Percentiles rank a stretch among this genome's conserved stretches.
These are phyloP conservation scores for Sporothrix phasma DNA, from an alignment of 2,329 filamentous ascomycete species.

Conservation along the genomic window DNA sequence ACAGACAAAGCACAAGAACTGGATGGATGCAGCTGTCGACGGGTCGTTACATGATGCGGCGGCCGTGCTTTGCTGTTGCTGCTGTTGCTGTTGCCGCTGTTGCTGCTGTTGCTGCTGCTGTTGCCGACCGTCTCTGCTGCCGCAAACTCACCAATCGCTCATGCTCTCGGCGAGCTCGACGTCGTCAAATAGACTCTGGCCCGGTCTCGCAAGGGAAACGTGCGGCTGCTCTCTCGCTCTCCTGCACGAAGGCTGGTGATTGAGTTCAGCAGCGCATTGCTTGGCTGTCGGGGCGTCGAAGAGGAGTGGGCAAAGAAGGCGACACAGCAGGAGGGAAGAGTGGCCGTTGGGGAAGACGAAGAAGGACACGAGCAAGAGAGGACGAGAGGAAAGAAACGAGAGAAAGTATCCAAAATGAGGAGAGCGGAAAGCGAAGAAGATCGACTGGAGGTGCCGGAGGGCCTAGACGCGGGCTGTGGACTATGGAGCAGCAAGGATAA, in stretches of 20 bases:
- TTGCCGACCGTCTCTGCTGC: background rate
- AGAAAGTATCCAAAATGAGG: background rate
- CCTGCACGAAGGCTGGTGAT: background rate
- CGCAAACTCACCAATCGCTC: background rate
- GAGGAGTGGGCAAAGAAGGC: background rate
- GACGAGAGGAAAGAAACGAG: background rate
- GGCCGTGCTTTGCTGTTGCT: background rate
- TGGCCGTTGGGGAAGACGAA: no score
- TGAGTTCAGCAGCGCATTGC: background rate
- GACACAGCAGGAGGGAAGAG: background rate
- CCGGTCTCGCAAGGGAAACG: background rate
- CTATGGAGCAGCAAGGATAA: background rate
- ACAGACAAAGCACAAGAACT: background rate
- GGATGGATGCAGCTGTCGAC: conserved; percentile 5
- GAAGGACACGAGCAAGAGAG: background rate
- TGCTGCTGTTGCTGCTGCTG: background rate
- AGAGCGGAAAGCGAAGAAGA: conserved; percentile 4
- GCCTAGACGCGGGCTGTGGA: background rate
- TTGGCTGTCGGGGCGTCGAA: background rate
- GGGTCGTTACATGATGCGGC: background rate
- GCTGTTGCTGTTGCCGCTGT: background rate
- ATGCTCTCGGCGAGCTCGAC: background rate
- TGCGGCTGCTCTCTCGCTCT: conserved; percentile 2
- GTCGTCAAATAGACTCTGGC: background rate
- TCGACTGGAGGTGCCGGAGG: background rate